A percentile compares a stretch with the other conserved stretches of the same genome.
These are phyloP conservation scores for Rhipidocladum racemiflorum DNA, from an alignment of 176 grass and related monocot genomes.

Conservation along the genomic window DNA sequence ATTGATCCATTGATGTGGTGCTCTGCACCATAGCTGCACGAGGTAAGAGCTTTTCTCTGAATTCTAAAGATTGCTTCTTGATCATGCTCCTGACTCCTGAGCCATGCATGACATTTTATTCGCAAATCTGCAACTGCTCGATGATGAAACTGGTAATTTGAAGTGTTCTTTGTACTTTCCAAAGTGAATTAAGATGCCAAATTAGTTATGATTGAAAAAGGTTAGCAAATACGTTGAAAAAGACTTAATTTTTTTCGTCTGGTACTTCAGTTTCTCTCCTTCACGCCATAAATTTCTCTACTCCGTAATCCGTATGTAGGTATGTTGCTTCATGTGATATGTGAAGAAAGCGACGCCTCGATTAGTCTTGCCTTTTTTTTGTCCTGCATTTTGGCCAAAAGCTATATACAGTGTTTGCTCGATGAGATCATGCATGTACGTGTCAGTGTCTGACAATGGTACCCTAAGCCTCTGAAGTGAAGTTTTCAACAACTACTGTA, in stretches of 20 bases:
- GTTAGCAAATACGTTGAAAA: not conserved
- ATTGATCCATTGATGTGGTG: conserved; percentile 24
- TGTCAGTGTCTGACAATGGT: conserved; percentile 11
- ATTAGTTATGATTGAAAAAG: not conserved
- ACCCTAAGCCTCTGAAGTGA: not conserved
- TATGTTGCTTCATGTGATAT: not conserved
- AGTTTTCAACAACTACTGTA: not conserved
- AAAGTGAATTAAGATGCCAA: not conserved
- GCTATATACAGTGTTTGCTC: not conserved
- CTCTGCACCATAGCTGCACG: not conserved
- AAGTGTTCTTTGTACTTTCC: not conserved
- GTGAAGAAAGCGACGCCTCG: not conserved
- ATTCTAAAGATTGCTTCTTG: not conserved
- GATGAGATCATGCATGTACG: not conserved
- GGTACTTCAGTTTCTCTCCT: not conserved
- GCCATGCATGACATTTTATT: not conserved
- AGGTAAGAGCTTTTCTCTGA: conserved; percentile 22
- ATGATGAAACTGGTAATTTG: not conserved
- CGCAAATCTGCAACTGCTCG: not conserved
- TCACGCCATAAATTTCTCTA: not conserved
- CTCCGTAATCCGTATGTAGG: not conserved
- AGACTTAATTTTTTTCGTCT: not conserved
- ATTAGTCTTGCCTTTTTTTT: not conserved
- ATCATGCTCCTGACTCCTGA: not conserved
- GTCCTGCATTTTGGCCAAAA: not conserved